These are phyloP conservation scores for Borovskyia barvae DNA, from an alignment of 208 protist genomes.

Conservation along the genomic window DNA sequence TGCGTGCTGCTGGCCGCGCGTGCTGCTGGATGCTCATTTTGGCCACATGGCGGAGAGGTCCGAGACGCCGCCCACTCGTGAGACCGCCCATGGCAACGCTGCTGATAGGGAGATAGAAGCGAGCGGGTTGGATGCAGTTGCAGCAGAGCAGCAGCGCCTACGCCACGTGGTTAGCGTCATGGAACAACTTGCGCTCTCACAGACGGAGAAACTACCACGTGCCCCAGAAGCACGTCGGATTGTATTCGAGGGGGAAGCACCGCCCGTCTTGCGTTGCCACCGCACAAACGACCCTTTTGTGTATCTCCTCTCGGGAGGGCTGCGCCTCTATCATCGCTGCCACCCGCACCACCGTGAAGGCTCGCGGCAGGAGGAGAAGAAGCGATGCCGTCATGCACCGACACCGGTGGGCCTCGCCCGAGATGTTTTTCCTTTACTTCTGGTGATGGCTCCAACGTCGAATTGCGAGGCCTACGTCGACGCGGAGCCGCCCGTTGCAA, in stretches of 20 bases:
- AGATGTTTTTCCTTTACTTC: conserved; percentile 17
- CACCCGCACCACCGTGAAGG: not conserved
- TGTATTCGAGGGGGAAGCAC: conserved; percentile 30
- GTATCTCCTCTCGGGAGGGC: conserved; percentile 12
- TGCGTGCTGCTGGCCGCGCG: conserved; percentile 60
- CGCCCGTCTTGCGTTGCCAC: conserved; percentile 38
- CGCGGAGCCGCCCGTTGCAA: conserved; percentile 7
- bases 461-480: conserved; percentile 16
- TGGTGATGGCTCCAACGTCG: conserved; percentile 12
- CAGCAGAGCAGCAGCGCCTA: not conserved
- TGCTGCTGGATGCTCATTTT: conserved; percentile 38
- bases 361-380: not conserved
- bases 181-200: conserved; percentile 14
- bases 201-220: conserved; percentile 23
- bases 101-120: not conserved
- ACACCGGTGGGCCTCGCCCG: conserved; percentile 4
- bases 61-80: not conserved
- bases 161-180: conserved; percentile 2
- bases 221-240: conserved; percentile 22
- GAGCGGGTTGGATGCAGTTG: no score
- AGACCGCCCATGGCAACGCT: not conserved
- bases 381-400: no score
- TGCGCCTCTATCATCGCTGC: conserved; percentile 10
- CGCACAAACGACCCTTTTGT: conserved; percentile 4
- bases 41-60: conserved; percentile 7